phyloP scores from a whole-genome alignment of 208 protist species.

The Trypanosomatidae sp. region DNA sequence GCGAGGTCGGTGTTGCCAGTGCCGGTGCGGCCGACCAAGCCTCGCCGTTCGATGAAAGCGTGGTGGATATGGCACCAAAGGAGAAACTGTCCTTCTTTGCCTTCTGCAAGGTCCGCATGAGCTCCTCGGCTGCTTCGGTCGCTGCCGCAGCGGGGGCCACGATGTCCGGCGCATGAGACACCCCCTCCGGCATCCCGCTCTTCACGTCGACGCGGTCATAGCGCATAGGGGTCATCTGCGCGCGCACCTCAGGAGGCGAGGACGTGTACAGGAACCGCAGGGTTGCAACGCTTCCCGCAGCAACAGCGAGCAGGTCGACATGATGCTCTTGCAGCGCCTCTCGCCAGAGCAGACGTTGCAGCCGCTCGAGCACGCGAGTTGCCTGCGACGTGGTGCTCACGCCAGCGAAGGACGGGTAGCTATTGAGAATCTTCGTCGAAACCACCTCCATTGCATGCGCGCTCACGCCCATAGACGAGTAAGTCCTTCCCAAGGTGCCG shows the following conservation, averaged over 20 bases:
- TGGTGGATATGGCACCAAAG: neutral
- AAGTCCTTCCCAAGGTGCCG: neutral
- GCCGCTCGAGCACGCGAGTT: constrained; percentile 22
- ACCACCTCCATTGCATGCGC: constrained; percentile 16
- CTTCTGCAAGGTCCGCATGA: neutral
- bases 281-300: constrained; percentile 55
- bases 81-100: neutral
- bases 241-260: constrained; percentile 1
- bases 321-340: constrained; percentile 57
- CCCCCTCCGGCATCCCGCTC: constrained; percentile 69
- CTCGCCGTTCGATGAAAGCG: neutral
- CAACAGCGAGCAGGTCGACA: constrained; percentile 63
- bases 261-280: constrained; percentile 39
- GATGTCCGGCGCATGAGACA: neutral
- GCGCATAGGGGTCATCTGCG: constrained; percentile 45
- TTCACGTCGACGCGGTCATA: constrained; percentile 76
- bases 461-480: constrained; percentile 2
- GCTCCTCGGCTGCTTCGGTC: neutral
- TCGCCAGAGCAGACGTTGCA: constrained; percentile 47
- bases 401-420: constrained; percentile 41
- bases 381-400: constrained; percentile 28
- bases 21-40: neutral
- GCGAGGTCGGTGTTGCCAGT: neutral
- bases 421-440: constrained; percentile 11
- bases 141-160: constrained; percentile 1